phyloP scores from a whole-genome alignment of 495 filamentous ascomycete species.

The Penicillium herquei region DNA sequence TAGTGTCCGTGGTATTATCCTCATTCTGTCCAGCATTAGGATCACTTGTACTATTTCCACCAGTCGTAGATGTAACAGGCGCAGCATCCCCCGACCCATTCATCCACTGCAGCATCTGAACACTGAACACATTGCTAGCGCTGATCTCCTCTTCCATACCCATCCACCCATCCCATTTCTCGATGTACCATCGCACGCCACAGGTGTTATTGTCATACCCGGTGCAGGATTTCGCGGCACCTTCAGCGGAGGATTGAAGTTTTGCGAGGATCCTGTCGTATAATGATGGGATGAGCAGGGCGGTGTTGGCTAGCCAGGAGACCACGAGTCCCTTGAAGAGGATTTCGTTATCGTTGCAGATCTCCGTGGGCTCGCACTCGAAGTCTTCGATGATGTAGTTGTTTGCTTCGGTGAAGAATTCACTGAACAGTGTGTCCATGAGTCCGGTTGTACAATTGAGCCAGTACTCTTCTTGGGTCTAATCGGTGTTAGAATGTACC shows the following conservation, averaged over 20 bases:
- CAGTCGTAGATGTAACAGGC: constrained; percentile 13
- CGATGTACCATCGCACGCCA: constrained; percentile 66
- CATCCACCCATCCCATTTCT: constrained; percentile 59
- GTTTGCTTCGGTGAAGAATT: constrained; percentile 48
- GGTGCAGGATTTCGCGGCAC: constrained; percentile 66
- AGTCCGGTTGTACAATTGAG: constrained; percentile 51
- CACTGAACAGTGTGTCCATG: constrained; percentile 39
- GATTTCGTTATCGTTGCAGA: constrained; percentile 69
- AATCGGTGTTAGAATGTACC: constrained; percentile 8
- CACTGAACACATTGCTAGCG: constrained; percentile 57
- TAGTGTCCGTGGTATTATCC: background rate
- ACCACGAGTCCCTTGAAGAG: constrained; percentile 79
- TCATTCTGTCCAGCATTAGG: constrained; percentile 9
- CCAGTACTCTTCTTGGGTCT: constrained; percentile 45
- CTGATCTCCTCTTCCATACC: constrained; percentile 55
- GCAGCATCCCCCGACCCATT: background rate
- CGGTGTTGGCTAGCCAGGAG: constrained; percentile 71
- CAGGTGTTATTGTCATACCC: constrained; percentile 63
- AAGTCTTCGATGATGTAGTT: constrained; percentile 58
- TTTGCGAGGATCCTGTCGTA: constrained; percentile 61
- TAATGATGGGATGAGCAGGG: constrained; percentile 63
- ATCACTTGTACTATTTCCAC: constrained; percentile 21
- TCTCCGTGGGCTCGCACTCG: constrained; percentile 59
- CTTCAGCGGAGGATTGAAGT: constrained; percentile 61
- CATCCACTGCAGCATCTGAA: constrained; percentile 27